Base-by-base conservation (phyloP, 257 asterid species). In the Solanum sejunctum region DNA sequence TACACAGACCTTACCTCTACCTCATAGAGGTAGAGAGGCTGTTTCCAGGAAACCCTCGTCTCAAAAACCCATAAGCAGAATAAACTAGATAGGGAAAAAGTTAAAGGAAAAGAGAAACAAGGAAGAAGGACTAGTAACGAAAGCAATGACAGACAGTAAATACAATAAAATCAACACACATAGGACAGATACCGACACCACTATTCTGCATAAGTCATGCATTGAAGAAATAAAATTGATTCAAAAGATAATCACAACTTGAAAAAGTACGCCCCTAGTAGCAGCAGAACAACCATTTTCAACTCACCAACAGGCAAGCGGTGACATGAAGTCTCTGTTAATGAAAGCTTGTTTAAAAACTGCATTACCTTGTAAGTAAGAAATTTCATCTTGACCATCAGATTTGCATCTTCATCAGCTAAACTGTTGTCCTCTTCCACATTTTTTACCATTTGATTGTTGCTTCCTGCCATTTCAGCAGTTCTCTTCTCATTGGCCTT, bases 351-450 rank as follows among this genome's bases (percentile, higher is more conserved):
- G 9, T 77, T 26, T 56, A 32, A 12, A 28, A 81, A 18, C 51
- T 52, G 79, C 41, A 71, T 63, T 83, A 95, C 99, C 99, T 97
- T 97, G 41, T 97, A 95, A 7, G 98, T 90, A 84, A 97, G 98
- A 86, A 97, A 95, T 86, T 97, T 97, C 93, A 97, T 88, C 92
- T 97, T 97, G 91, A 95, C 90, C 99, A 97, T 97, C 92, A 97
- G 86, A 90, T 97, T 97, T 71, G 99, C 99, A 91, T 97, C 99
- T 91, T 95, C 99, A 88, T 97, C 98, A 49, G 98, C 98, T 89
- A 97, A 90, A 84, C 92, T 91, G 77, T 87, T 89, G 70, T 84
- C 51, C 36, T 87, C 89, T 71, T 28, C 88, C 84, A 86, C 88
- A 85, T 85, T 84, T 71, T 87, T 89, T 18, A 82, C 75, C 79